These are phyloP conservation scores for Hymenoscyphus salicellus DNA, from an alignment of 2,329 filamentous ascomycete species.

Conservation along the genomic window DNA sequence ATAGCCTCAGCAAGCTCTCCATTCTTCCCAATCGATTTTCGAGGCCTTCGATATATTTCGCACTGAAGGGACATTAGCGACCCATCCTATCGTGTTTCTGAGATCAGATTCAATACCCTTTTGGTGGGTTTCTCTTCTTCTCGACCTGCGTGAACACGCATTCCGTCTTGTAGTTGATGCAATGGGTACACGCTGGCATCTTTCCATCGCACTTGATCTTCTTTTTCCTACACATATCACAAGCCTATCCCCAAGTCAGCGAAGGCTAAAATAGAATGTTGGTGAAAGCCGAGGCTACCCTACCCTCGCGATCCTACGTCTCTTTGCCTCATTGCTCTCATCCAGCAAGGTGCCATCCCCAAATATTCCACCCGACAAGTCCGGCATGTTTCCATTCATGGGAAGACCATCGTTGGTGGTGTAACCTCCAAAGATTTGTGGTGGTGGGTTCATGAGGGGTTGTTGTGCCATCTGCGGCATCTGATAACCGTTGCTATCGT, in stretches of 20 bases:
- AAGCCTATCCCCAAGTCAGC: slow-evolving; percentile 42
- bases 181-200: slow-evolving; percentile 91
- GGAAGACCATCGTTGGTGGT: slow-evolving; percentile 55
- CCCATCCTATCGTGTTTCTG: background rate
- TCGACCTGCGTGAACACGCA: slow-evolving; percentile 97
- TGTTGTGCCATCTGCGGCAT: slow-evolving; percentile 59
- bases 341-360: slow-evolving; percentile 57
- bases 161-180: slow-evolving; percentile 95
- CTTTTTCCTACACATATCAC: slow-evolving; percentile 81
- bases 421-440: slow-evolving; percentile 67
- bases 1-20: slow-evolving; percentile 85
- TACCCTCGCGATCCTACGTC: slow-evolving; percentile 60
- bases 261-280: background rate
- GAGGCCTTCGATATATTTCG: slow-evolving; percentile 95
- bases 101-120: slow-evolving; percentile 63
- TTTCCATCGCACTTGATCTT: slow-evolving; percentile 99
- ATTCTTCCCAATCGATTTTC: slow-evolving; percentile 94
- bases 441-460: slow-evolving; percentile 63
- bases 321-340: slow-evolving; percentile 73
- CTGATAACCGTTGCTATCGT: slow-evolving; percentile 49
- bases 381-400: slow-evolving; percentile 53
- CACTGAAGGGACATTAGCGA: slow-evolving; percentile 50
- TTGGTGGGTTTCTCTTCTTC: slow-evolving; percentile 96
- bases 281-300: slow-evolving; percentile 35
- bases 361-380: slow-evolving; percentile 59